Evolutionary conservation across 306 rosid species (phyloP), one percentile per base, ranked within the genome.

Genomic region (Lathyrus aphaca): DNA sequence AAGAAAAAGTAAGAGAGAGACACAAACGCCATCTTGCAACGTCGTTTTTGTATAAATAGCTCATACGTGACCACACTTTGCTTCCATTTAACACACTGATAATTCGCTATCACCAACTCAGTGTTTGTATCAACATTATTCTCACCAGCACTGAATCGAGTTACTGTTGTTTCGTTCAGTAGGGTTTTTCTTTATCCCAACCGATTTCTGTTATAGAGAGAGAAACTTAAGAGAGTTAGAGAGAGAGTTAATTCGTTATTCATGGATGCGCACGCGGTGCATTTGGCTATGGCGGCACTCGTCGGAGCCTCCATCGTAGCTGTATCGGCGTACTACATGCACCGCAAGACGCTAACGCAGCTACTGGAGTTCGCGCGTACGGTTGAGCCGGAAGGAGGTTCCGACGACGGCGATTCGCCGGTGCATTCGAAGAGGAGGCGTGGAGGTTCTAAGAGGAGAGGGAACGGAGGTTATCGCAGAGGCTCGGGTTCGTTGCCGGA

Each of bases 211-310:
- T 56, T 56, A 56, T 56, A 56, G 19, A 56, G 38, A 56, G 63
- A 27, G 32, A 51, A 54, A 29, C 6, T 1, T 18, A 49, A 16
- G 13, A 49, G 10, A 53, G 32, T 14, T 56, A 56, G 83, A 15
- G 43, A 9, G 17, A 71, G 44, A 7, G n/a, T 50, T 10, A 53
- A 53, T 53, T 53, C 59, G 3, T 53, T 21, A 53, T 10, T 40
- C n/a, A 93, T 94, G 98, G 98, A 90, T 64, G 61, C 87, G 6
- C 88, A 84, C 69, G 76, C 95, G 35, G 43, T 86, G 77, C 98
- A 94, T 84, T 88, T 94, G 85, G 95, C 96, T 60, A 38, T 94
- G 90, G 98, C 97, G 75, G 97, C 98, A 74, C 83, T 94, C 32
- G 88, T 94, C 10, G 98, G 98, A 21, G 97, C 97, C 4, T 94